Evolutionary conservation across 2,329 filamentous ascomycete genomes (phyloP).

Genomic region (Aschersonia sp.): DNA sequence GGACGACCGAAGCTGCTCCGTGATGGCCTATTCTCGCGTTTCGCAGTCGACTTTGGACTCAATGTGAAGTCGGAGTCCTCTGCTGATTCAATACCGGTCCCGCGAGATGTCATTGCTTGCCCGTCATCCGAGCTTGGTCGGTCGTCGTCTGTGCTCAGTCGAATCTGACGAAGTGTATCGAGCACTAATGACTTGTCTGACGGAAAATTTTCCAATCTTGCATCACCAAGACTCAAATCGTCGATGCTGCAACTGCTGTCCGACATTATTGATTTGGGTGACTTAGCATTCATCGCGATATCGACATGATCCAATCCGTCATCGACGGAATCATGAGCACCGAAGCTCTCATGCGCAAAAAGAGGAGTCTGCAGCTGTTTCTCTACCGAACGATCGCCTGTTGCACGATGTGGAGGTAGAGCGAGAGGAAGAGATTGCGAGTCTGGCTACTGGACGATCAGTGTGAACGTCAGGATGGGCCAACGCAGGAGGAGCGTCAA

Average conservation of each 20-base stretch:
- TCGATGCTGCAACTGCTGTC: conserved; percentile 7
- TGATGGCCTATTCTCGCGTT: conserved; percentile 17
- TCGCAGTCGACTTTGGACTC: conserved; percentile 18
- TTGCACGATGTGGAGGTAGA: not conserved
- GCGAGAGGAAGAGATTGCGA: conserved; percentile 2
- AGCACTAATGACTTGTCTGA: conserved; percentile 29
- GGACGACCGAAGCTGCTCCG: conserved; percentile 19
- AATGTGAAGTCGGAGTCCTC: conserved; percentile 20
- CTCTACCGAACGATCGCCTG: not conserved
- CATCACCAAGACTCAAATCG: conserved; percentile 26
- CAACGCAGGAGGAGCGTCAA: not conserved
- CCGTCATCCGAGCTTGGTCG: conserved; percentile 19
- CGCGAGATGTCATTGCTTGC: conserved; percentile 17
- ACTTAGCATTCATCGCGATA: conserved; percentile 7
- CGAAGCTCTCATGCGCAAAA: conserved; percentile 32
- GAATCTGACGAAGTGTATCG: conserved; percentile 29
- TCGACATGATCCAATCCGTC: conserved; percentile 15
- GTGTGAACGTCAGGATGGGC: conserved; percentile 7
- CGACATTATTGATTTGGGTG: conserved; percentile 6
- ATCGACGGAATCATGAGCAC: conserved; percentile 22
- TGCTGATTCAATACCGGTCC: conserved; percentile 20
- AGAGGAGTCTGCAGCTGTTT: conserved; percentile 17
- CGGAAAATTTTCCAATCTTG: conserved; percentile 33
- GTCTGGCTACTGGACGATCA: conserved; percentile 7
- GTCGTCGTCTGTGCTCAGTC: conserved; percentile 27